phyloP scores from a whole-genome alignment of 257 asterid species.

The Ballota nigra region DNA sequence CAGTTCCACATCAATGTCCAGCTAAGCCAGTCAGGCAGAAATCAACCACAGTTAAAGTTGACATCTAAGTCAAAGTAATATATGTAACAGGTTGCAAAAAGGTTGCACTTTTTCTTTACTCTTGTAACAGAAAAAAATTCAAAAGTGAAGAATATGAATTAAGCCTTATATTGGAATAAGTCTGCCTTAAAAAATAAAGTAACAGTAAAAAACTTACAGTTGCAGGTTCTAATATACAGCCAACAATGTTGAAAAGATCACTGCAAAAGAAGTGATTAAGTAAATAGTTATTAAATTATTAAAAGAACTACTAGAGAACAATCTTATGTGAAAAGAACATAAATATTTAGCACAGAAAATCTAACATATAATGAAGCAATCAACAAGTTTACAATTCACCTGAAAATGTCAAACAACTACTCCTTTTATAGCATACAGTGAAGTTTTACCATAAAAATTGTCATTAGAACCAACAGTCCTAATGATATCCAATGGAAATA shows the following conservation, averaged over 20 bases:
- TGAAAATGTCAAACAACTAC: background rate
- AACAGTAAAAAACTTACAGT: conserved; percentile 45
- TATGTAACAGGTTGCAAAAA: background rate
- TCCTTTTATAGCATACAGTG: background rate
- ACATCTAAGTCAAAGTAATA: background rate
- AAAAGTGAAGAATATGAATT: background rate
- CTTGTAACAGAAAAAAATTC: background rate
- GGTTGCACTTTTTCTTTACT: background rate
- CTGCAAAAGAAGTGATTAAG: conserved; percentile 38
- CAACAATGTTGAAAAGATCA: conserved; percentile 57
- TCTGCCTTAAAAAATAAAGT: background rate
- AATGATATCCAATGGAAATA: background rate
- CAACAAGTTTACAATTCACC: background rate
- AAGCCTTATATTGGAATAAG: conserved; percentile 2
- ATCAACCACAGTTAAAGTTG: background rate
- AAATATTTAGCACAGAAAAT: background rate
- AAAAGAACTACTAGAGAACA: background rate
- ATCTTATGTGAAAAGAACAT: background rate
- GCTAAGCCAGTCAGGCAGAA: background rate
- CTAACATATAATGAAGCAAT: background rate
- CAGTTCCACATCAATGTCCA: background rate
- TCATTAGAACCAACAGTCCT: background rate
- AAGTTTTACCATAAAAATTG: background rate
- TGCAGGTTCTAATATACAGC: conserved; percentile 72
- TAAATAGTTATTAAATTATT: background rate